A percentile compares a stretch with the other conserved stretches of the same genome.
These are phyloP conservation scores for Ophiostoma triangulosporum DNA, from an alignment of 2,329 filamentous ascomycete species.

Conservation along the genomic window DNA sequence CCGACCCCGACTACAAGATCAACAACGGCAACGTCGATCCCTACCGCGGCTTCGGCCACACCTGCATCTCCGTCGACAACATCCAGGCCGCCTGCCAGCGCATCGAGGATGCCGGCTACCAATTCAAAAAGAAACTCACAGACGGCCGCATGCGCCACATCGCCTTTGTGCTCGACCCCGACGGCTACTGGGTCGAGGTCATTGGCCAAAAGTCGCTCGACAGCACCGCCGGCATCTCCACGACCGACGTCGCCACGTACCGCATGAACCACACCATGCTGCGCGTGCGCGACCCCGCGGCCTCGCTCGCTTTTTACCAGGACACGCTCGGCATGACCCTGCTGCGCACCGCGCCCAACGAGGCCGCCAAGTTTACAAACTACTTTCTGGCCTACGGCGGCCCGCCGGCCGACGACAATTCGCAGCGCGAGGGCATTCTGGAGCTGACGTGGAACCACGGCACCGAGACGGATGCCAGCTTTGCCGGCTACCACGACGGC, in stretches of 20 bases:
- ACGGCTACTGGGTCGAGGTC: conserved; percentile 78
- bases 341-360: conserved; percentile 57
- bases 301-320: conserved; percentile 67
- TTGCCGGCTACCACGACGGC: conserved; percentile 74
- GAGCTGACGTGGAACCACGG: conserved; percentile 80
- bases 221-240: conserved; percentile 55
- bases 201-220: conserved; percentile 60
- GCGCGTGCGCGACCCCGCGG: conserved; percentile 70
- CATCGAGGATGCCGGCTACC: conserved; percentile 79
- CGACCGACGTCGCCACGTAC: conserved; percentile 64
- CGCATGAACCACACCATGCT: conserved; percentile 90
- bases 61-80: conserved; percentile 70
- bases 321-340: conserved; percentile 82
- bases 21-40: conserved; percentile 89
- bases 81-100: conserved; percentile 83
- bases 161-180: conserved; percentile 80
- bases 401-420: conserved; percentile 33
- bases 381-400: conserved; percentile 79
- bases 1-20: conserved; percentile 65
- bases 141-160: conserved; percentile 82
- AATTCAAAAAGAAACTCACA: conserved; percentile 86
- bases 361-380: conserved; percentile 65
- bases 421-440: conserved; percentile 60
- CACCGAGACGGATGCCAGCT: conserved; percentile 71
- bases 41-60: conserved; percentile 70